Conservation (phyloP, 2,329 filamentous ascomycete genomes). For the Zymoseptoria ardabiliae region DNA sequence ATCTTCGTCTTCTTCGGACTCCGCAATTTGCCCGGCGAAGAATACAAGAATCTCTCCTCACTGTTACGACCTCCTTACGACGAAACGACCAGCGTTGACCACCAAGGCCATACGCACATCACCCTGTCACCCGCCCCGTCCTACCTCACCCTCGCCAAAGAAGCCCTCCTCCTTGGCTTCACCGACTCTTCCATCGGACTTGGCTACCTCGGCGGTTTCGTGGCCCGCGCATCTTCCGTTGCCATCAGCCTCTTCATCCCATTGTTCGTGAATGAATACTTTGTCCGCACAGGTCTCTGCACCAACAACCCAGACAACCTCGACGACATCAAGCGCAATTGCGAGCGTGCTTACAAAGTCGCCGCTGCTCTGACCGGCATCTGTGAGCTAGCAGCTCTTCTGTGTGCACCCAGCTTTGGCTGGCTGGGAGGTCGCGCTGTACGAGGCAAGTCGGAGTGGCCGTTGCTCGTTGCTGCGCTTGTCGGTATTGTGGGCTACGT, state of each 20-base stretch:
- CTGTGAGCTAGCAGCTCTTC: constrained; percentile 75
- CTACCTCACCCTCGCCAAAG: constrained; percentile 38
- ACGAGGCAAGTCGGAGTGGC: constrained; percentile 51
- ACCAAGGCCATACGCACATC: constrained; percentile 20
- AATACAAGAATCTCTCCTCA: constrained; percentile 61
- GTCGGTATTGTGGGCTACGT: constrained; percentile 73
- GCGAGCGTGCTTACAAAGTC: constrained; percentile 77
- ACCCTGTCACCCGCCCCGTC: constrained; percentile 46
- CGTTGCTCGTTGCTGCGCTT: constrained; percentile 63
- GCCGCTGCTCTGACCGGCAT: constrained; percentile 82
- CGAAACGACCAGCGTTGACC: constrained; percentile 18
- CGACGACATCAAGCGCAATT: constrained; percentile 72
- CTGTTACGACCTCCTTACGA: constrained; percentile 31
- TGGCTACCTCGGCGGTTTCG: constrained; percentile 88
- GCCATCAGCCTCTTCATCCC: constrained; percentile 94
- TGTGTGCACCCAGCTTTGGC: constrained; percentile 81
- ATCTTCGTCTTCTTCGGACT: constrained; percentile 73
- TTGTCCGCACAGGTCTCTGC: constrained; percentile 74
- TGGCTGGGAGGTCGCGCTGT: constrained; percentile 66
- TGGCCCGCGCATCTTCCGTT: constrained; percentile 88
- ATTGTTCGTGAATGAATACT: constrained; percentile 85
- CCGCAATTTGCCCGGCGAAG: constrained; percentile 60
- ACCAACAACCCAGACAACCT: constrained; percentile 39
- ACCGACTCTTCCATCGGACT: constrained; percentile 71
- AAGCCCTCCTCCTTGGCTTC: constrained; percentile 54